Conservation (phyloP, 139 green algal species). For the Trebouxia sp. region DNA sequence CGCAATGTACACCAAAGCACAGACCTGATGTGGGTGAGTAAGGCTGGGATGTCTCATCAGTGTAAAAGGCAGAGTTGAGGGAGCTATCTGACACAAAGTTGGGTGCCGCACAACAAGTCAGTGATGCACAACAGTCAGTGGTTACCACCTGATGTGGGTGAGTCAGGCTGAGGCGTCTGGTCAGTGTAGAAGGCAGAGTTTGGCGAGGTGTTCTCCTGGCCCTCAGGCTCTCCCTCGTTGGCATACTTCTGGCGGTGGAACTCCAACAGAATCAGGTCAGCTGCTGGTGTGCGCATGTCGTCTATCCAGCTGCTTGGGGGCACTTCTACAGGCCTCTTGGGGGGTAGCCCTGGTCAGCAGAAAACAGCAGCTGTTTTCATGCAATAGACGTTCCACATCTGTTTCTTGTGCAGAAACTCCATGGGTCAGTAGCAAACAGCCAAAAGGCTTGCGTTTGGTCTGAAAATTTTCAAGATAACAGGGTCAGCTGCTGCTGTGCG, state of each 20-base stretch:
- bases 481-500: slow-evolving; percentile 38
- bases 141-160: background rate
- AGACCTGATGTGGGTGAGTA: too few relatives aligned
- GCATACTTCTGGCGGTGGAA: slow-evolving; percentile 33
- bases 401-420: background rate
- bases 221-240: slow-evolving; percentile 13
- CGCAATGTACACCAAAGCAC: too few relatives aligned
- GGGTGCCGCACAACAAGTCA: background rate
- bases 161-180: background rate
- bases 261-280: slow-evolving; percentile 37
- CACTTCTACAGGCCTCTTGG: slow-evolving; percentile 15
- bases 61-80: too few relatives aligned
- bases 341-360: background rate
- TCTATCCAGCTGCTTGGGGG: slow-evolving; percentile 19
- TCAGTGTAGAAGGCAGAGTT: slow-evolving; percentile 21
- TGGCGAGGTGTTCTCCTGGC: background rate
- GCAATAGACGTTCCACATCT: background rate
- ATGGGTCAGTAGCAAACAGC: background rate
- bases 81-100: background rate
- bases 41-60: too few relatives aligned
- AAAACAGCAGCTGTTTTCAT: background rate
- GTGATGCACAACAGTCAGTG: background rate
- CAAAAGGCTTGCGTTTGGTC: background rate
- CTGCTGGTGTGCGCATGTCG: slow-evolving; percentile 39
- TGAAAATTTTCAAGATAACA: slow-evolving; percentile 24